phyloP scores from a whole-genome alignment of 2,329 filamentous ascomycete genomes.

The Trichoderma koningiopsis region DNA sequence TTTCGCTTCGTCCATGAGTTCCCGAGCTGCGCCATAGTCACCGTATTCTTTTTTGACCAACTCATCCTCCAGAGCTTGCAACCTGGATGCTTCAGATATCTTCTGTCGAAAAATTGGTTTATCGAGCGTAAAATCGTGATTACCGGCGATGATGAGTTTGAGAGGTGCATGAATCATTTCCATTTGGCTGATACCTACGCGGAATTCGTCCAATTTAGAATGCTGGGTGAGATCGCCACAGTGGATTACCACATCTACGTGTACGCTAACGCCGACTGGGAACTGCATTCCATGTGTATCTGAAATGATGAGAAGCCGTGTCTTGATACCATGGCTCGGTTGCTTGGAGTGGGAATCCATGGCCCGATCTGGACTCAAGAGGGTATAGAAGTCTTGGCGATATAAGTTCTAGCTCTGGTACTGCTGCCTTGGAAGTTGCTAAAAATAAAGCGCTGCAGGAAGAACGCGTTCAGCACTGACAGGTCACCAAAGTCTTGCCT shows the following conservation, averaged over 20 bases:
- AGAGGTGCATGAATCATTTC: slow-evolving; percentile 45
- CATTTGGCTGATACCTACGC: slow-evolving; percentile 42
- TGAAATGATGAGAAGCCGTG: slow-evolving; percentile 32
- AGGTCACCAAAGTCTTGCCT: not conserved
- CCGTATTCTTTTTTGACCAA: slow-evolving; percentile 41
- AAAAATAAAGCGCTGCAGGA: not conserved
- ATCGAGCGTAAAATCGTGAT: slow-evolving; percentile 53
- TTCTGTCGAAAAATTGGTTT: slow-evolving; percentile 38
- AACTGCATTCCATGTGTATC: slow-evolving; percentile 32
- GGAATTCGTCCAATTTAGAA: slow-evolving; percentile 47
- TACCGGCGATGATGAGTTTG: slow-evolving; percentile 55
- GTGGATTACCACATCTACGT: slow-evolving; percentile 49
- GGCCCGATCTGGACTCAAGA: not conserved
- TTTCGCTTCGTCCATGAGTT: slow-evolving; percentile 33
- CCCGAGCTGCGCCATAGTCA: slow-evolving; percentile 38
- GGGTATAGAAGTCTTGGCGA: not conserved
- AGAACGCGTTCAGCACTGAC: not conserved
- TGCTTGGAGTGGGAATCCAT: not conserved
- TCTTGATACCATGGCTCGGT: slow-evolving; percentile 25
- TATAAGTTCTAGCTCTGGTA: not conserved
- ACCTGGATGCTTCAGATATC: slow-evolving; percentile 27
- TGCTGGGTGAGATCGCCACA: slow-evolving; percentile 52
- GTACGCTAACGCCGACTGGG: not conserved
- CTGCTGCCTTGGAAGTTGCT: not conserved
- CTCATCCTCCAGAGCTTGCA: slow-evolving; percentile 1